Conservation (phyloP, 495 filamentous ascomycete genomes). For the Penicillium ochrochloron region DNA sequence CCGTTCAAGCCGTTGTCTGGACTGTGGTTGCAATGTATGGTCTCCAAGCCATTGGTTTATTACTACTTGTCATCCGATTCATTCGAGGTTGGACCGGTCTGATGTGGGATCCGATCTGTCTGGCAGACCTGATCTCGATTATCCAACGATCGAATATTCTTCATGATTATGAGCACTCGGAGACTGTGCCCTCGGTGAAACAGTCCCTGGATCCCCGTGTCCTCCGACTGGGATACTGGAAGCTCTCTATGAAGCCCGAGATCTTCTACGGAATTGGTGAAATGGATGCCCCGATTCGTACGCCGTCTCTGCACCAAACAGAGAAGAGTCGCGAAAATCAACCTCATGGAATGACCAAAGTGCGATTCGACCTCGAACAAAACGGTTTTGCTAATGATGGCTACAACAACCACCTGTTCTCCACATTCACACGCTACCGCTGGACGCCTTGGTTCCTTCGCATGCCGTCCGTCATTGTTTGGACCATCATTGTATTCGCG, state of each 20-base stretch:
- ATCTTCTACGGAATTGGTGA: slow-evolving; percentile 71
- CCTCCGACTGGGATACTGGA: slow-evolving; percentile 84
- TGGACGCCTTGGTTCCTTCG: slow-evolving; percentile 82
- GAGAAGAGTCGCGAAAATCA: slow-evolving; percentile 40
- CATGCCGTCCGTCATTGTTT: slow-evolving; percentile 63
- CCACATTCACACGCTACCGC: slow-evolving; percentile 57
- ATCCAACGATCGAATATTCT: slow-evolving; percentile 80
- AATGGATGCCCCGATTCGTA: slow-evolving; percentile 57
- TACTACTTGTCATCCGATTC: slow-evolving; percentile 58
- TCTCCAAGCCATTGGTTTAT: slow-evolving; percentile 61
- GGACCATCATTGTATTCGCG: slow-evolving; percentile 63
- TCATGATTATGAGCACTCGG: slow-evolving; percentile 66
- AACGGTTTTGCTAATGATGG: slow-evolving; percentile 39
- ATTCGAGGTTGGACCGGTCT: slow-evolving; percentile 66
- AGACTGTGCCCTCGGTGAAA: slow-evolving; percentile 54
- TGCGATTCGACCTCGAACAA: slow-evolving; percentile 51
- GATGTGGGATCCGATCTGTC: slow-evolving; percentile 80
- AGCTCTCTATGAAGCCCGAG: slow-evolving; percentile 59
- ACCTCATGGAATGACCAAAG: slow-evolving; percentile 35
- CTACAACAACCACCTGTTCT: slow-evolving; percentile 50
- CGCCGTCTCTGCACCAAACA: slow-evolving; percentile 56
- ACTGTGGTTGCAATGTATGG: slow-evolving; percentile 74
- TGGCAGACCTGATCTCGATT: slow-evolving; percentile 77
- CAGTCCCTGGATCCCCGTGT: slow-evolving; percentile 50
- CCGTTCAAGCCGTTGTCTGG: slow-evolving; percentile 78